Percentiles rank a stretch among this genome's conserved stretches.
Evolutionary conservation across 306 rosid genomes (phyloP).

Genomic region (Coriaria nepalensis): DNA sequence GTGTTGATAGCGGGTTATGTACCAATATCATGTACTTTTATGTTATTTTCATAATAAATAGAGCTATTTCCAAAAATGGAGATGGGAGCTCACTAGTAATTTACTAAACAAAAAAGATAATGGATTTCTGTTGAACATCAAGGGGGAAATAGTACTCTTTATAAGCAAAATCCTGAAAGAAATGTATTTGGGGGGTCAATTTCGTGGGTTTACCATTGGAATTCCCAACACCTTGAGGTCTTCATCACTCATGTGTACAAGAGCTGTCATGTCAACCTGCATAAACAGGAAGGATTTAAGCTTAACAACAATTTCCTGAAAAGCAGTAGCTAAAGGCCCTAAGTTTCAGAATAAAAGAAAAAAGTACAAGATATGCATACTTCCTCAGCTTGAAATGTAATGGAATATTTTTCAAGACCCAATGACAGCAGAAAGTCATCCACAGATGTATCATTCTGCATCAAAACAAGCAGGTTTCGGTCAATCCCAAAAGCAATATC

Average conservation of each 20-base stretch:
- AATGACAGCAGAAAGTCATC: conserved; percentile 72
- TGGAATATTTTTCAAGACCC: conserved; percentile 90
- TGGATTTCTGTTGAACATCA: no score
- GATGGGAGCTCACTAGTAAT: no score
- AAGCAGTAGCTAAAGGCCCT: conserved; percentile 8
- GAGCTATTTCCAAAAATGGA: no score
- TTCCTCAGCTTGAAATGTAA: conserved; percentile 96
- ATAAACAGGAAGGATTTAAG: conserved; percentile 15
- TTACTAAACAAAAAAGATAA: no score
- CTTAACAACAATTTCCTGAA: neutral
- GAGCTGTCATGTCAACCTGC: conserved; percentile 97
- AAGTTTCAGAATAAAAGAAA: conserved; percentile 2
- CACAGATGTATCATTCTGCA: conserved; percentile 61
- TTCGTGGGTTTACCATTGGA: conserved; percentile 60
- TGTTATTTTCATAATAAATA: no score
- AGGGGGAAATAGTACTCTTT: no score
- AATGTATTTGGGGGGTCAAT: conserved; percentile 3
- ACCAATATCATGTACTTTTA: no score
- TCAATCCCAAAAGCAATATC: neutral
- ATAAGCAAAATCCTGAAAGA: neutral
- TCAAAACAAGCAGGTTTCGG: conserved; percentile 15
- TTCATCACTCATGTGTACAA: conserved; percentile 91
- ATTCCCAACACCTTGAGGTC: conserved; percentile 95
- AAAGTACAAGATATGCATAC: conserved; percentile 29
- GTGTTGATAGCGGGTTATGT: no score